Evolutionary conservation across 495 filamentous ascomycete species (phyloP).

Genomic region (Massariosphaeria phaeospora): DNA sequence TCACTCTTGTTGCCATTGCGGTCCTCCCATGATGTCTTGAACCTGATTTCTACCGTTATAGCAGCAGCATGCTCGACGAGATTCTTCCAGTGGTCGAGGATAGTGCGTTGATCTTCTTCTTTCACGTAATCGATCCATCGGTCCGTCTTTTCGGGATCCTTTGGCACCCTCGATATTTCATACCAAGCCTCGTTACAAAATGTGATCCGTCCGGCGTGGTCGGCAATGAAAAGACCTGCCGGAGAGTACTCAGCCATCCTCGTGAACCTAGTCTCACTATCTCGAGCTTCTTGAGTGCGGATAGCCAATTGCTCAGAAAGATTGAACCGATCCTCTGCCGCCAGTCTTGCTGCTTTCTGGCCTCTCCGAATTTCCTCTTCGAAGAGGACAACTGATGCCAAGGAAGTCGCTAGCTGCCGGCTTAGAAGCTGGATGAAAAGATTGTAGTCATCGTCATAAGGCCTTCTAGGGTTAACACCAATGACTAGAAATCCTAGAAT

Average conservation of each 20-base stretch:
- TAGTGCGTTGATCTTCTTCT: conserved; percentile 53
- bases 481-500: conserved; percentile 64
- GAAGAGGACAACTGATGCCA: conserved; percentile 67
- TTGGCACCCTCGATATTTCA: conserved; percentile 49
- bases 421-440: conserved; percentile 66
- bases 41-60: conserved; percentile 62
- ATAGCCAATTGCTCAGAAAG: conserved; percentile 62
- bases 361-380: conserved; percentile 69
- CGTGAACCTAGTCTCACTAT: conserved; percentile 68
- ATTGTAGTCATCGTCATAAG: conserved; percentile 64
- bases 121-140: conserved; percentile 63
- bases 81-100: conserved; percentile 53
- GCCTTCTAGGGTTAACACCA: conserved; percentile 63
- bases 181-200: conserved; percentile 72
- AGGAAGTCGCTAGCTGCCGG: conserved; percentile 62
- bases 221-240: conserved; percentile 67
- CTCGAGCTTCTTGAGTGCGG: conserved; percentile 61
- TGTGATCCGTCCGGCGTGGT: conserved; percentile 56
- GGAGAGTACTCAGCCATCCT: conserved; percentile 70
- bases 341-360: conserved; percentile 59
- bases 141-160: conserved; percentile 46
- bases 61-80: conserved; percentile 52
- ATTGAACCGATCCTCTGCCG: conserved; percentile 60
- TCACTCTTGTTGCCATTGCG: conserved; percentile 54
- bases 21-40: conserved; percentile 57